A percentile compares a stretch with the other conserved stretches of the same genome.
Conservation (phyloP, 805 yeast species). For the Candida awuae region DNA sequence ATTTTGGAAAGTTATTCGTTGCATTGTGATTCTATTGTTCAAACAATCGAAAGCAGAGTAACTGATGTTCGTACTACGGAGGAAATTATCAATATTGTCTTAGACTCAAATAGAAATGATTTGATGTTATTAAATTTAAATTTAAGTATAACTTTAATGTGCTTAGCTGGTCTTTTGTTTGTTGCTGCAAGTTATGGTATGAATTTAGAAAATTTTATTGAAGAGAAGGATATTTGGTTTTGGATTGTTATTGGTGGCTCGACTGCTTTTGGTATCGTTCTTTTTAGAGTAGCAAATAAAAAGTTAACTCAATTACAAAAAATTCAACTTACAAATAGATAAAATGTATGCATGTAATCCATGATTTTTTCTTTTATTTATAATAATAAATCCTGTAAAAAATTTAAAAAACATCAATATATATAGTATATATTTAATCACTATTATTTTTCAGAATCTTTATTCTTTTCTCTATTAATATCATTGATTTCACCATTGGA, state of each 20-base stretch:
- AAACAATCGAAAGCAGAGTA: constrained; percentile 67
- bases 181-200: constrained; percentile 88
- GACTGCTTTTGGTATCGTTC: constrained; percentile 29
- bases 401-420: too few relatives aligned
- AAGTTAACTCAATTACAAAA: constrained; percentile 60
- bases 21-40: constrained; percentile 91
- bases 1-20: constrained; percentile 84
- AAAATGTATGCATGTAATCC: too few relatives aligned
- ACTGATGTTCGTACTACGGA: constrained; percentile 89
- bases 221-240: constrained; percentile 71
- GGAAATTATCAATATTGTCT: constrained; percentile 85
- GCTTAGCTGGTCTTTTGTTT: constrained; percentile 74
- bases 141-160: constrained; percentile 74
- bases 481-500: not conserved
- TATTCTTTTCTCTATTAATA: not conserved
- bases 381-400: too few relatives aligned
- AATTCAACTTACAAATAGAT: constrained; percentile 33
- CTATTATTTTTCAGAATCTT: not conserved
- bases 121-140: constrained; percentile 80
- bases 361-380: too few relatives aligned
- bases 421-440: too few relatives aligned
- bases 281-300: constrained; percentile 48
- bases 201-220: constrained; percentile 90
- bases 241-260: constrained; percentile 40
- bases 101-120: constrained; percentile 91